These are phyloP conservation scores for Penicillium decumbens DNA, from an alignment of 2,329 filamentous ascomycete genomes.

Conservation along the genomic window DNA sequence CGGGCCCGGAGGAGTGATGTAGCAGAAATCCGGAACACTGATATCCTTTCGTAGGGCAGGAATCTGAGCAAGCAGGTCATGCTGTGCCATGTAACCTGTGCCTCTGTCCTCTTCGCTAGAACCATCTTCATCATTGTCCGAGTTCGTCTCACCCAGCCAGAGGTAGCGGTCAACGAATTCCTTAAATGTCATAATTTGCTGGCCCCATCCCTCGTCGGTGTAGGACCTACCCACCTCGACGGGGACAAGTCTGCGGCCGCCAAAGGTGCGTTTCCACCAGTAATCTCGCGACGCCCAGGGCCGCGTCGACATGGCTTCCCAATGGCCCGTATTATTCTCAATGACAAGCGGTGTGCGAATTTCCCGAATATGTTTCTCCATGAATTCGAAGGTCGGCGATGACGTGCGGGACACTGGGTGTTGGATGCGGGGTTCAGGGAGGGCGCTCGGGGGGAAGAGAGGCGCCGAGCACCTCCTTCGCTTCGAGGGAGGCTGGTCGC, in stretches of 20 bases:
- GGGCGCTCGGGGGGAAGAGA: conserved; percentile 32
- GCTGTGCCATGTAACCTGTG: conserved; percentile 83
- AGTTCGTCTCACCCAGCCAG: conserved; percentile 20
- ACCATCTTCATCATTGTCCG: background rate
- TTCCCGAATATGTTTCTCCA: conserved; percentile 57
- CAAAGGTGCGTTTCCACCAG: conserved; percentile 67
- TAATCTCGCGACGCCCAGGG: conserved; percentile 73
- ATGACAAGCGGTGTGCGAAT: conserved; percentile 63
- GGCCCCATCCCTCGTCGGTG: conserved; percentile 77
- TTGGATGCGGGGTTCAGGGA: conserved; percentile 33
- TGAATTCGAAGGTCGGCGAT: conserved; percentile 53
- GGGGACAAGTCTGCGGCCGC: conserved; percentile 73
- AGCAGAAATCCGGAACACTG: conserved; percentile 77
- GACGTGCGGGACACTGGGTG: conserved; percentile 39
- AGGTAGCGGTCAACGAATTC: conserved; percentile 66
- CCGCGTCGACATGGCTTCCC: conserved; percentile 67
- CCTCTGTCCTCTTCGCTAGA: conserved; percentile 18
- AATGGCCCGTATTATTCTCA: conserved; percentile 58
- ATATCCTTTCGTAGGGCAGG: conserved; percentile 73
- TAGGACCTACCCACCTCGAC: conserved; percentile 85
- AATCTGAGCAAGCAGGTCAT: conserved; percentile 80
- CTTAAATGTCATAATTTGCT: conserved; percentile 70
- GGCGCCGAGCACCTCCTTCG: conserved; percentile 31
- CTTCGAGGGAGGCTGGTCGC: conserved; percentile 19
- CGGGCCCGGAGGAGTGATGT: conserved; percentile 58